Base-by-base conservation (phyloP, 495 filamentous ascomycete genomes). In the Aspergillus wentii region DNA sequence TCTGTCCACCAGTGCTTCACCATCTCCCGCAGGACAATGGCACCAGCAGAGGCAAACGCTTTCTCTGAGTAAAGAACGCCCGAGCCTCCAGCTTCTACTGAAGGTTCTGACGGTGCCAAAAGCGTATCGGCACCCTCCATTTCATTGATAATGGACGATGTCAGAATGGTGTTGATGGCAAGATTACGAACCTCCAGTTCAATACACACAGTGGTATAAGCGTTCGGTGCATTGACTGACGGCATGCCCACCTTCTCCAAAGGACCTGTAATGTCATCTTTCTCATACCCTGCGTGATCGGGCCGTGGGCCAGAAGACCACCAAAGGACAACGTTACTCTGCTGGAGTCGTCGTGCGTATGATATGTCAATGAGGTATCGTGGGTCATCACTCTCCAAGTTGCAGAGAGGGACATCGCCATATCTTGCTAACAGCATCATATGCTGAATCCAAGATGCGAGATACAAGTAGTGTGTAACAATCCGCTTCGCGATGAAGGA, bases 1-100 rank as follows among this genome's bases (percentile, higher is more conserved):
- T 97, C 89, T 0, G 80, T 78, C 89, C 91, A 96, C 94, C 94
- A 99, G 2, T 86, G 79, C 57, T 95, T 96, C 44, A 99, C 92
- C 92, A 99, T 97, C 58, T 96, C 92, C 4, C 92, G 81, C 3
- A 99, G 69, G 10, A 97, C 92, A 15, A 79, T 73, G 5, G 95
- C 81, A 23, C 90, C 87, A 8, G 91, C 89, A 37, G 88, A 88
- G 14, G 92, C 85, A 62, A 97, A 97, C 0, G 91, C 86, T 40
- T 87, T 91, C 40, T 97, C 91, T 3, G 91, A 82, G 48, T 86
- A 87, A 3, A 96, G 75, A 17, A 83, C 70, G 32, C 86, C 84
- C 0, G 73, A 69, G 0, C 80, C 76, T 20, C 61, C 57, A 9
- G 61, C 69, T 38, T 82, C 77, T 27, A 76, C 74, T n/a, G 70